Evolutionary conservation across 129 eudicot genomes (phyloP), one percentile per base, ranked within the genome.

Genomic region (Flaveria linearis): DNA sequence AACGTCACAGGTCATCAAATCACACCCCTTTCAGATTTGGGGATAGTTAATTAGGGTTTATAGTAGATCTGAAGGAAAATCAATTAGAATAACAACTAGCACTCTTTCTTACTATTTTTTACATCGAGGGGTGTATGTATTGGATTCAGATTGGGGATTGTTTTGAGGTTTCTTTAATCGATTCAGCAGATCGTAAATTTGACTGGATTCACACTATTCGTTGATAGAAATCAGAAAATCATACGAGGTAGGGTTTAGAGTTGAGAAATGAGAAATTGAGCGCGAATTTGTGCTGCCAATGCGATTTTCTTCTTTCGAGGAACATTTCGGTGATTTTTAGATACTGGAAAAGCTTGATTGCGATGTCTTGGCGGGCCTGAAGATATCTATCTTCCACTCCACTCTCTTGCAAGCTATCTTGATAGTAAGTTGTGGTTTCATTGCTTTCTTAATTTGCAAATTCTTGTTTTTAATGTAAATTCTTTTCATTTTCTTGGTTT

Each of bases 291-390:
- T 74, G 86, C 84, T 79, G 87, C 89, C 86, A 82, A 82, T 84
- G 89, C 91, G 74, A 80, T 75, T 82, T 77, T 78, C 9, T 77
- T 68, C 73, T 11, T 47, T 61, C 61, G 53, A 52, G 52, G 61
- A 64, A 58, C 5, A 73, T 83, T 81, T 85, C 82, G 87, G 89
- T 90, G 82, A 65, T 68, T 88, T 80, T 74, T 36, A 26, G 45
- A 77, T 49, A 57, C 85, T 84, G 85, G 76, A 85, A 73, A 78
- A 33, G 20, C 39, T 86, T 79, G 69, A 67, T 26, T 49, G 70
- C 90, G 65, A 92, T 90, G 98, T 90, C 96, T 81, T 92, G 98
- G 94, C 94, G 16, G 93, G 94, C 92, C 96, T 25, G 98, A 90
- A 80, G 98, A 92, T 83, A 72, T 90, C 41, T 78, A 85, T 79